Percentiles rank a stretch among this genome's conserved stretches.
Conservation (phyloP, 2,329 filamentous ascomycete genomes). For the Parasarocladium wereldwijsianum region DNA sequence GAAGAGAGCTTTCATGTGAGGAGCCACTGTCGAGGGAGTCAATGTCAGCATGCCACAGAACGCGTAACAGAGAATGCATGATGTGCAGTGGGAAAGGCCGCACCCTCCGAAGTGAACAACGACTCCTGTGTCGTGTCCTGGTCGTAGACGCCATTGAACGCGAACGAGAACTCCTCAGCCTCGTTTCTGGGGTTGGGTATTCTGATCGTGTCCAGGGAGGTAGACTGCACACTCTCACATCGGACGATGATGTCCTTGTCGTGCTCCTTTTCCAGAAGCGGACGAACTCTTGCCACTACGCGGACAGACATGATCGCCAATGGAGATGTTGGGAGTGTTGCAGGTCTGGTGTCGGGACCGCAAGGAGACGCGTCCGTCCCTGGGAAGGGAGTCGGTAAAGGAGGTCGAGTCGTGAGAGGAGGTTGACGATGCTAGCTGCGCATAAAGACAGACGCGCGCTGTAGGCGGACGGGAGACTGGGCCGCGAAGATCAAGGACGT, state of each 20-base stretch:
- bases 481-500: no score
- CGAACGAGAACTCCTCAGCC: constrained; percentile 79
- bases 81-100: neutral
- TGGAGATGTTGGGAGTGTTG: constrained; percentile 4
- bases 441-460: no score
- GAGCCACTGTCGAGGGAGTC: constrained; percentile 46
- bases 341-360: constrained; percentile 4
- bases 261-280: constrained; percentile 70
- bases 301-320: constrained; percentile 47
- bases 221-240: constrained; percentile 46
- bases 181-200: constrained; percentile 94
- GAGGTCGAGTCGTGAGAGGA: no score
- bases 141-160: constrained; percentile 89
- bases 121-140: constrained; percentile 67
- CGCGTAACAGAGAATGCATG: neutral
- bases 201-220: constrained; percentile 50
- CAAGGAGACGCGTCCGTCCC: no score
- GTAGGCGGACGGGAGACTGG: no score
- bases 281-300: constrained; percentile 82
- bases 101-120: constrained; percentile 81
- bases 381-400: no score
- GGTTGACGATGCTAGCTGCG: no score
- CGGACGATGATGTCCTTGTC: constrained; percentile 78
- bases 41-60: constrained; percentile 1
- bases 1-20: constrained; percentile 84